Evolutionary conservation across 2,329 filamentous ascomycete species (phyloP), one percentile per base, ranked within the genome.

Genomic region (Paecilomyces dactylethromorphus): DNA sequence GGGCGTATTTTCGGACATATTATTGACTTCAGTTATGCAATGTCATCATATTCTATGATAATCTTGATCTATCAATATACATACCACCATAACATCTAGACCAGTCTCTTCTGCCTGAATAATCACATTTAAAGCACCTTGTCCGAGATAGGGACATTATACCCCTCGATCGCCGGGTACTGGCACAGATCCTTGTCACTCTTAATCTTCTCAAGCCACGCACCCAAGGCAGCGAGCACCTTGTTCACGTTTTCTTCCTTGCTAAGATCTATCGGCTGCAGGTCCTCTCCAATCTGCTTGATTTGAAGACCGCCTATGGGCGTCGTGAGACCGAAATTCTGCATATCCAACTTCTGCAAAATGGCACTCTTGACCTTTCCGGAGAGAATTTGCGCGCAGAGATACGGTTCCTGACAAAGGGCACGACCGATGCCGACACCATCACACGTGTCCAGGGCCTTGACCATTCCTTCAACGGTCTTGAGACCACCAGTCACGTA

Each of bases 401-500:
- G 54, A 26, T 59, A 57, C 1, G 78, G 78, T 64, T 87, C 84
- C 64, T 84, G 80, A 54, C 77, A 78, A 0, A 81, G 66, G 0
- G 84, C 78, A 8, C 84, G 77, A 0, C 75, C 86, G 21, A 88
- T 72, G 0, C 85, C 85, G 8, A 88, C 75, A 21, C 85, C 85
- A 63, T 88, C 80, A 3, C 87, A 81, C 0, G 78, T 78, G 2
- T 81, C 65, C 2, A 87, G 74, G 0, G 83, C 84, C n/a, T 76
- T 71, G 13, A 82, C 79, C 84, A 88, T 87, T 2, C 79, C 85
- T 21, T 71, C 74, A 0, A 77, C 79, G 0, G 81, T 81, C 57
- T 81, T 78, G 61, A 87, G 73, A 0, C 84, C 85, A 26, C 84
- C 85, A 0, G 83, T 86, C 45, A 87, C 74, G 63, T 84, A 87